Base-by-base conservation (phyloP, 352 stramenopile species). In the Phytophthora pistaciae region DNA sequence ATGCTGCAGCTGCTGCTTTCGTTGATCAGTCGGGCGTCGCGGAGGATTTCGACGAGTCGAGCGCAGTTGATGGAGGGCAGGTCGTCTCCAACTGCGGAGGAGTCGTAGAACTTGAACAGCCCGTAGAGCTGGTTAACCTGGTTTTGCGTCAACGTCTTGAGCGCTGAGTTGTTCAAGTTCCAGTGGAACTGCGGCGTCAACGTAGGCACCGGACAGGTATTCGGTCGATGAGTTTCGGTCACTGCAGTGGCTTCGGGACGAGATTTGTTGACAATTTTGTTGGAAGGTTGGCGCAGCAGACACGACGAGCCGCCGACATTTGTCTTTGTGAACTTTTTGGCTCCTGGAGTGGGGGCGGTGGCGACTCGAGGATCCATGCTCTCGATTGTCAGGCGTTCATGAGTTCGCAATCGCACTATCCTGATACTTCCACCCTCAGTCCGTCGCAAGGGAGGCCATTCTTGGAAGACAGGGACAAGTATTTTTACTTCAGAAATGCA, bases 101-200 rank as follows among this genome's bases (percentile, higher is more conserved):
- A 90, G 58, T 90, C 79, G 69, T 87, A 90, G 68, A 90, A 86
- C 5, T 65, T 60, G 71, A 90, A 87, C 31, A 86, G 23, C 4
- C 69, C 53, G 49, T 87, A 85, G 18, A 85, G 72, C 49, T 75
- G 60, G n/a, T 59, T 46, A 11, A 77, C 46, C n/a, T 87, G 74
- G 2, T 64, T 36, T n/a, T 68, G 49, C 3, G 58, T 66, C 46
- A 87, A 65, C 3, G 56, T 64, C 57, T 74, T 56, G 5, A 79
- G 27, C 3, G 77, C 74, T 21, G 33, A 70, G 11, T 68, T 56
- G 58, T 87, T 87, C 10, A 87, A 60, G 20, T 83, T 84, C 79
- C 79, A 87, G 60, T 87, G 79, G 56, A 83, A 83, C 18, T 81
- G 70, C 14, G 76, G 73, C 18, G 76, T 65, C 33, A 70, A 42